A percentile compares a stretch with the other conserved stretches of the same genome.
These are phyloP conservation scores for Ascomycota sp. DNA, from an alignment of 2,329 filamentous ascomycete species.

Conservation along the genomic window DNA sequence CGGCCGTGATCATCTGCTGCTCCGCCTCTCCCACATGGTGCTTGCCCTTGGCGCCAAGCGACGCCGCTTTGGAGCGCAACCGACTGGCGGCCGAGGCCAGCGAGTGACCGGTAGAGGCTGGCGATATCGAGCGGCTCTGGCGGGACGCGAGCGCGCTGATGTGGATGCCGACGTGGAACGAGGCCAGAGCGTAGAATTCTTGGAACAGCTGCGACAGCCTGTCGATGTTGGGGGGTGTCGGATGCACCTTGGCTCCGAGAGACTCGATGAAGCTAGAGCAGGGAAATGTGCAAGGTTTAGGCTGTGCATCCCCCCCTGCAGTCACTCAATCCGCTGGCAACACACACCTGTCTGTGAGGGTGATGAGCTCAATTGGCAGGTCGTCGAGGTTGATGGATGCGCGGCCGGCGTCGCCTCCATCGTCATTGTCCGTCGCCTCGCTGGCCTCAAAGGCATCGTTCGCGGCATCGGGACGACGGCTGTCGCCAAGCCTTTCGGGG, in stretches of 20 bases:
- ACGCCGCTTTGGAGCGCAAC: no score
- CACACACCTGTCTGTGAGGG: slow-evolving; percentile 77
- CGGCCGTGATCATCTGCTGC: slow-evolving; percentile 78
- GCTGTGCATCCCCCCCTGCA: no score
- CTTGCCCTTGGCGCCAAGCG: no score
- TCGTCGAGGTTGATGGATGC: slow-evolving; percentile 61
- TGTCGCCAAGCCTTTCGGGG: no score
- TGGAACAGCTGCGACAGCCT: slow-evolving; percentile 75
- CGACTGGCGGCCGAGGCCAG: no score
- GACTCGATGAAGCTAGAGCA: slow-evolving; percentile 90
- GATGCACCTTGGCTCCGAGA: slow-evolving; percentile 68
- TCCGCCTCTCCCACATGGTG: slow-evolving; percentile 27
- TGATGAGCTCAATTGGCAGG: slow-evolving; percentile 82
- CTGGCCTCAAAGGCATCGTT: no score
- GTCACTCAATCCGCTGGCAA: no score
- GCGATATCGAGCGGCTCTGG: slow-evolving; percentile 47
- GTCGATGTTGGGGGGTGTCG: slow-evolving; percentile 65
- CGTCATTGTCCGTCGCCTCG: no score
- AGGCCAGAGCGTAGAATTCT: slow-evolving; percentile 72
- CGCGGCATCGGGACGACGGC: no score
- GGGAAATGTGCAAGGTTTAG: no score
- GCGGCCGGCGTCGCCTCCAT: no score
- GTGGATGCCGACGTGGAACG: slow-evolving; percentile 69
- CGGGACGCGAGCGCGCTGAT: slow-evolving; percentile 60
- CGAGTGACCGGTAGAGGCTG: slow-evolving; percentile 34